Base-by-base conservation (phyloP, 116 monocot genomes). In the Trichopus zeylanicus region DNA sequence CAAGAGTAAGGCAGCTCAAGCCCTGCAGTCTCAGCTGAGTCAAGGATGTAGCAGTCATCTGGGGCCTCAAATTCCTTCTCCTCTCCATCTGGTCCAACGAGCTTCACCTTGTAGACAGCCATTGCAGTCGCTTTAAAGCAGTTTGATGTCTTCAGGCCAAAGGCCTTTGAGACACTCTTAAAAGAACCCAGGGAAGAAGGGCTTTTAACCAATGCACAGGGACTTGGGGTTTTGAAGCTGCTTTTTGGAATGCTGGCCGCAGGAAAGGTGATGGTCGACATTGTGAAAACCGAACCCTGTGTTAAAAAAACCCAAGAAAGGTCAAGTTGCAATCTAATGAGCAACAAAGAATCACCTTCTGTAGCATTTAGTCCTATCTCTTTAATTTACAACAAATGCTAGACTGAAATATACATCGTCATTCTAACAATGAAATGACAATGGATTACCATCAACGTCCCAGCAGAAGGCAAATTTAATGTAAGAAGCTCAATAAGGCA, bases 1-100 rank as follows among this genome's bases (percentile, higher is more conserved):
- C 79, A 74, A 0, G 79, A 74, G 55, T 70, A 74, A 2, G 79
- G 74, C 4, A 79, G 59, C 35, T 74, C 75, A 0, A 71, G 1
- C 4, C 67, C 67, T 19, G 70, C 59, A 20, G 2, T 20, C 75
- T 80, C 71, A 0, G 75, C 75, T 6, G 80, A 60, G 62, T 74
- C 74, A 1, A 79, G 70, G 39, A 79, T 70, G 62, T 79, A 79
- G 30, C 70, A 35, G 39, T 71, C 71, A 22, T 80, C 80, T 6
- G 71, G 80, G 48, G 75, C 80, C 4, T 80, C 75, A 11, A 75
- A 75, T 30, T 71, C 80, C 2, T 67, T 48, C 26, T 75, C 75
- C 11, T 67, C 21, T 0, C 67, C 67, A 1, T 67, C 60, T 6
- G 62, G 67, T 0, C 8, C 20, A 11, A 67, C 29, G 23, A 77